These are phyloP conservation scores for Cryptosporidium sp. DNA, from an alignment of 169 alveolate species.

Conservation along the genomic window DNA sequence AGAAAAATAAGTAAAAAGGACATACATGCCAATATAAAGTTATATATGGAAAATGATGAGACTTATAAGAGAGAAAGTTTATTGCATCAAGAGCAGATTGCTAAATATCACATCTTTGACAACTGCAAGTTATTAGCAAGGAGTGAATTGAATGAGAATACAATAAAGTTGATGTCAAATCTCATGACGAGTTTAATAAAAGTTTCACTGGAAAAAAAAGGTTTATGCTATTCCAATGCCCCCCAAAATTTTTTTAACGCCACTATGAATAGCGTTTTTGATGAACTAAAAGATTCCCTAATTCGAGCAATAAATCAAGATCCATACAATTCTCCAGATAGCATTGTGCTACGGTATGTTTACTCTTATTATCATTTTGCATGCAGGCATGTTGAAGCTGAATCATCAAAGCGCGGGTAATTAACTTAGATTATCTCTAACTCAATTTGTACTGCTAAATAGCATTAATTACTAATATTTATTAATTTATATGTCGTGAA, in stretches of 20 bases:
- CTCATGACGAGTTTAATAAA: not conserved
- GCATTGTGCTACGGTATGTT: not conserved
- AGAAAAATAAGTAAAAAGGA: not conserved
- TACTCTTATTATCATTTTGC: slow-evolving; percentile 37
- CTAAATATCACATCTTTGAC: not conserved
- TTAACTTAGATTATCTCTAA: not conserved
- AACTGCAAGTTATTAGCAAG: slow-evolving; percentile 5
- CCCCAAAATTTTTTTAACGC: not conserved
- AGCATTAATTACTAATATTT: too few relatives aligned
- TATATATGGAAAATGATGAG: not conserved
- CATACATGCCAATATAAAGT: not conserved
- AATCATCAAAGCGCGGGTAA: not conserved
- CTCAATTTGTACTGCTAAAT: not conserved
- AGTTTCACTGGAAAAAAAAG: not conserved
- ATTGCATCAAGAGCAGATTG: not conserved
- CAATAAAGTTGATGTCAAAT: not conserved
- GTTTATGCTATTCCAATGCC: not conserved
- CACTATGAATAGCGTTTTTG: slow-evolving; percentile 4
- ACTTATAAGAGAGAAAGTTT: not conserved
- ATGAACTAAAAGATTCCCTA: slow-evolving; percentile 1
- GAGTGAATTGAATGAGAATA: slow-evolving; percentile 24
- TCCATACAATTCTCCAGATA: not conserved
- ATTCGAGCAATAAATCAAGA: not conserved
- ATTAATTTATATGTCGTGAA: not conserved
- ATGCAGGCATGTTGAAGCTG: slow-evolving; percentile 10